Base-by-base conservation (phyloP, 2,329 filamentous ascomycete genomes). In the Orbilia ellipsospora region DNA sequence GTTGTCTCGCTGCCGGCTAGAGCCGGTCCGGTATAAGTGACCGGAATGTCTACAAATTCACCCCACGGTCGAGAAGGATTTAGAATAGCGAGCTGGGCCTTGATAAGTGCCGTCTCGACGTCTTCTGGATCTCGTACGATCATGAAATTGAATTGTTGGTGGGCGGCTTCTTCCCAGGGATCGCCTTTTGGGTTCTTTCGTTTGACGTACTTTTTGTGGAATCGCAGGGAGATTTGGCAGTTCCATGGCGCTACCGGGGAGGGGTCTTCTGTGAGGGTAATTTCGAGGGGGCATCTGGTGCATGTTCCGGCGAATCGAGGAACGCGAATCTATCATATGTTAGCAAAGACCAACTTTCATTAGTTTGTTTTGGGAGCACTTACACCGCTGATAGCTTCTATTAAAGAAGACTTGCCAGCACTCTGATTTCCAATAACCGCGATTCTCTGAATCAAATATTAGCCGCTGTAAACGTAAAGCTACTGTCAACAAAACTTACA, bases 341-440 rank as follows among this genome's bases (percentile, higher is more conserved):
- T 40, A 63, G 59, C 12, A 48, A 23, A 20, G 3, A 2, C 1
- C 8, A 4, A 4, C 8, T 36, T 36, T 36, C 10, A 1, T 36
- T 36, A 7, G 18, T 20, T 36, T 6, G 28, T 54, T 16, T 15
- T 23, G 20, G 3, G 50, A 15, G 31, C 20, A 44, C 74, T 74
- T 57, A 80, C 78, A 13, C 79, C 79, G 36, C 77, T 78, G 45
- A 80, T 80, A n/a, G 79, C 79, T 51, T 80, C 79, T 40, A 80
- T 80, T 8, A 80, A 62, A 16, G 78, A 79, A 13, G 77, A 78
- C 57, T 80, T 80, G 6, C 79, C 79, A 1, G 79, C 79, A 50
- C 78, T 79, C 61, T 80, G 79, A 45, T 80, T 80, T 8, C 79
- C 79, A 23, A 80, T 78, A 10, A 80, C 79, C 1, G 79, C 79